phyloP scores from a whole-genome alignment of 805 yeast genomes.

The Pichia occidentalis region DNA sequence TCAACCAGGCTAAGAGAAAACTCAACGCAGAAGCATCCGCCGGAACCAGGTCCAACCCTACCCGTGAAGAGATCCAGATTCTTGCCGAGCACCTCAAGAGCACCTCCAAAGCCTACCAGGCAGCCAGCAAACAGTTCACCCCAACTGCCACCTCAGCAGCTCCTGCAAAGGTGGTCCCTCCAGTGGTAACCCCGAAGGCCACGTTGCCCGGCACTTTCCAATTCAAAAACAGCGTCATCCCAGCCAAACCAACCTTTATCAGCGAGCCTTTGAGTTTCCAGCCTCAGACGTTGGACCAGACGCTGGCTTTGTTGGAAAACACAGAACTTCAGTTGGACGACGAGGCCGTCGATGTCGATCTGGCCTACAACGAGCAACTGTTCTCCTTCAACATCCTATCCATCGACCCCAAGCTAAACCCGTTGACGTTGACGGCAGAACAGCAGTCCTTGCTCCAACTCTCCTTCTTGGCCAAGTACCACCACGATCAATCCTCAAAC shows the following conservation, averaged over 20 bases:
- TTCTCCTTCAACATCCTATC: constrained; percentile 19
- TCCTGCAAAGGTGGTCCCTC: constrained; percentile 6
- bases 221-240: constrained; percentile 7
- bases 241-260: constrained; percentile 4
- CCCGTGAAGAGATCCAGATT: constrained; percentile 16
- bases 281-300: constrained; percentile 12
- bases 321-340: constrained; percentile 16
- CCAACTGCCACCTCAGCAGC: constrained; percentile 18
- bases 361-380: constrained; percentile 17
- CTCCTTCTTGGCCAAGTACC: constrained; percentile 18
- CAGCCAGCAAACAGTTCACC: constrained; percentile 11
- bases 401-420: constrained; percentile 21
- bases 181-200: not conserved
- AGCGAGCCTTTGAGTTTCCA: constrained; percentile 5
- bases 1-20: constrained; percentile 22
- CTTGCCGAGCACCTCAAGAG: constrained; percentile 16
- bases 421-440: constrained; percentile 17
- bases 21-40: constrained; percentile 17
- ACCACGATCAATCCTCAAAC: constrained; percentile 17
- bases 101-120: constrained; percentile 10
- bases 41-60: constrained; percentile 15
- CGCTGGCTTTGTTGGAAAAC: constrained; percentile 14
- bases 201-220: constrained; percentile 8
- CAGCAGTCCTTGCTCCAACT: constrained; percentile 19
- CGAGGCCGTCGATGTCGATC: constrained; percentile 12